These are phyloP conservation scores for Agaricus sinodeliciosus DNA, from an alignment of 768 basidiomycete species.

Conservation along the genomic window DNA sequence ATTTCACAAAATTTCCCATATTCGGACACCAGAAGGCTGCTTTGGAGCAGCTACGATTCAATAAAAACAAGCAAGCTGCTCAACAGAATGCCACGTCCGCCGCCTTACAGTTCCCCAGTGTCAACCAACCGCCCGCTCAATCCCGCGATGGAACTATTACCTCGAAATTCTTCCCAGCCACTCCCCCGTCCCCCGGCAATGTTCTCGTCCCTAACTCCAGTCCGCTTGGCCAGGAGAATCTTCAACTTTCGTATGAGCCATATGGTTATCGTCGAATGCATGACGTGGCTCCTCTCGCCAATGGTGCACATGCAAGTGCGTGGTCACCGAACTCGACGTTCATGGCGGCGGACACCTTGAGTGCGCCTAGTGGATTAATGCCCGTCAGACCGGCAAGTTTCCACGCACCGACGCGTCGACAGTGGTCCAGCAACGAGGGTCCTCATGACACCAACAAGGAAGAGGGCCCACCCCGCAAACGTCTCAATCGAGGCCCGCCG, in stretches of 20 bases:
- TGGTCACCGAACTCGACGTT: conserved; percentile 30
- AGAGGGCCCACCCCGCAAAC: conserved; percentile 68
- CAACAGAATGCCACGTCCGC: conserved; percentile 19
- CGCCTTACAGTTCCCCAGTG: conserved; percentile 16
- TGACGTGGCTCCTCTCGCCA: conserved; percentile 39
- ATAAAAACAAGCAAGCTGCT: conserved; percentile 28
- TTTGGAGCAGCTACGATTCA: conserved; percentile 42
- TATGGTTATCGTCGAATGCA: conserved; percentile 27
- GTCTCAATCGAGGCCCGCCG: conserved; percentile 47
- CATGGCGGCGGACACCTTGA: conserved; percentile 45
- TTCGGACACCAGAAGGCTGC: conserved; percentile 30
- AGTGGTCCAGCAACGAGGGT: conserved; percentile 29
- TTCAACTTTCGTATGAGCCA: conserved; percentile 31
- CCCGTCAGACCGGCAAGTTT: conserved; percentile 27
- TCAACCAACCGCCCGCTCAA: conserved; percentile 48
- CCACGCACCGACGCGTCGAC: conserved; percentile 52
- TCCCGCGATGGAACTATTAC: conserved; percentile 70
- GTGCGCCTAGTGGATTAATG: conserved; percentile 52
- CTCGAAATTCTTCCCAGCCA: conserved; percentile 52
- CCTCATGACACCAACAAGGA: conserved; percentile 37
- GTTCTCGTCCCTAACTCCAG: conserved; percentile 78
- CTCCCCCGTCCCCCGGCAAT: conserved; percentile 42
- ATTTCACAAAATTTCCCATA: conserved; percentile 15
- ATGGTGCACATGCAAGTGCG: conserved; percentile 26
- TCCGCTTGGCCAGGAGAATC: conserved; percentile 39